Conservation (phyloP, 352 stramenopile species). For the Pythium utonaiense region DNA sequence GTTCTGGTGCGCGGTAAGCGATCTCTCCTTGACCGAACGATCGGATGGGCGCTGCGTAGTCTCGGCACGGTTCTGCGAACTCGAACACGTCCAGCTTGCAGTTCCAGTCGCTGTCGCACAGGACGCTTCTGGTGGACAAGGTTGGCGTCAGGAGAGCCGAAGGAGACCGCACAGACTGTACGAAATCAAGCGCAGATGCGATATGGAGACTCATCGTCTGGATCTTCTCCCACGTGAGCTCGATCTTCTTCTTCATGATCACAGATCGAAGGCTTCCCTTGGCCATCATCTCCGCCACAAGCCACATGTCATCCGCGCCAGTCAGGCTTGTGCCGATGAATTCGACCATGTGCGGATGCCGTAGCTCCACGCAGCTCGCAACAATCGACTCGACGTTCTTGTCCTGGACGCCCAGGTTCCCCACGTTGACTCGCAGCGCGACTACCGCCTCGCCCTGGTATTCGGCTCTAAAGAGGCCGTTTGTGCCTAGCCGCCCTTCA, state of each 20-base stretch:
- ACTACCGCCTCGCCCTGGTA: constrained; percentile 31
- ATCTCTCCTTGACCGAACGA: constrained; percentile 62
- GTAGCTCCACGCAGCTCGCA: constrained; percentile 51
- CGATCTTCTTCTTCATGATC: constrained; percentile 39
- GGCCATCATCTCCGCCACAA: constrained; percentile 78
- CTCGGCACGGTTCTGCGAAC: constrained; percentile 47
- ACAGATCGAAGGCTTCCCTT: constrained; percentile 60
- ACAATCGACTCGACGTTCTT: constrained; percentile 46
- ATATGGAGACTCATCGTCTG: constrained; percentile 54
- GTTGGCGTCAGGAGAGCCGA: constrained; percentile 36
- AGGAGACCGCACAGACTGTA: constrained; percentile 35
- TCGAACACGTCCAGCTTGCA: constrained; percentile 82
- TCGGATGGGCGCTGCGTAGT: constrained; percentile 34
- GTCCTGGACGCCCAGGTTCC: constrained; percentile 16
- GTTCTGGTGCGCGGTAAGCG: constrained; percentile 44
- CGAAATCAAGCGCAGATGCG: constrained; percentile 41
- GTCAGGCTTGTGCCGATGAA: constrained; percentile 64
- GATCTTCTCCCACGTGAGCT: constrained; percentile 49
- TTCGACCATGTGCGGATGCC: constrained; percentile 61
- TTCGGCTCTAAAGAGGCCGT: constrained; percentile 35
- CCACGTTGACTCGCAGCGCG: constrained; percentile 41
- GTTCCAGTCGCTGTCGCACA: constrained; percentile 49
- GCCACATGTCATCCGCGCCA: constrained; percentile 51
- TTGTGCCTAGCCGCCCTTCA: constrained; percentile 16
- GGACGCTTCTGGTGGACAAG: constrained; percentile 53